phyloP scores from a whole-genome alignment of 2,329 filamentous ascomycete genomes.

The Fusarium compactum region DNA sequence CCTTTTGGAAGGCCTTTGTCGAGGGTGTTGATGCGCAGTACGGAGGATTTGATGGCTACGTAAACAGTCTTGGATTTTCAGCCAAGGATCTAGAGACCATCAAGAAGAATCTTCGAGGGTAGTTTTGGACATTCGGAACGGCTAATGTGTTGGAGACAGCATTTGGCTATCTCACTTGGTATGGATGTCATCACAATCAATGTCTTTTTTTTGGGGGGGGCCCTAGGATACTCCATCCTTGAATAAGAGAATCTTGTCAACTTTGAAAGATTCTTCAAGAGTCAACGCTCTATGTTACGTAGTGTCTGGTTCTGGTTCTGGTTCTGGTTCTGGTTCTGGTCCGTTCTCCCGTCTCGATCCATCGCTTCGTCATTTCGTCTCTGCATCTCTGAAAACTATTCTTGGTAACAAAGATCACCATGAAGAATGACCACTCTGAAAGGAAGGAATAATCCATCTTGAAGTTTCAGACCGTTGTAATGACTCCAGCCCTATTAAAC shows the following conservation, averaged over 20 bases:
- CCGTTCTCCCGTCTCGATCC: slow-evolving; percentile 3
- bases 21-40: slow-evolving; percentile 58
- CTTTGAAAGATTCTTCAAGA: not conserved
- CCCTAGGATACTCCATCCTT: not conserved
- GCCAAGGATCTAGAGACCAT: slow-evolving; percentile 60
- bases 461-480: not conserved
- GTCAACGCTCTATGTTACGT: not conserved
- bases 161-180: not conserved
- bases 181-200: not conserved
- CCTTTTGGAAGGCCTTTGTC: slow-evolving; percentile 61
- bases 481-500: slow-evolving; percentile 7
- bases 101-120: slow-evolving; percentile 57
- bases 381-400: not conserved
- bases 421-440: not conserved
- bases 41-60: slow-evolving; percentile 64
- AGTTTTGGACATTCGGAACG: not conserved
- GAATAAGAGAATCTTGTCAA: not conserved
- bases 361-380: not conserved
- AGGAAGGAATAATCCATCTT: not conserved
- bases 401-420: not conserved
- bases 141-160: not conserved
- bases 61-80: slow-evolving; percentile 60
- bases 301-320: not conserved
- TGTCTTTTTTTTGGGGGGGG: no score
- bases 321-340: not conserved